These are phyloP conservation scores for Dactylella cylindrospora DNA, from an alignment of 2,329 filamentous ascomycete genomes.

Conservation along the genomic window DNA sequence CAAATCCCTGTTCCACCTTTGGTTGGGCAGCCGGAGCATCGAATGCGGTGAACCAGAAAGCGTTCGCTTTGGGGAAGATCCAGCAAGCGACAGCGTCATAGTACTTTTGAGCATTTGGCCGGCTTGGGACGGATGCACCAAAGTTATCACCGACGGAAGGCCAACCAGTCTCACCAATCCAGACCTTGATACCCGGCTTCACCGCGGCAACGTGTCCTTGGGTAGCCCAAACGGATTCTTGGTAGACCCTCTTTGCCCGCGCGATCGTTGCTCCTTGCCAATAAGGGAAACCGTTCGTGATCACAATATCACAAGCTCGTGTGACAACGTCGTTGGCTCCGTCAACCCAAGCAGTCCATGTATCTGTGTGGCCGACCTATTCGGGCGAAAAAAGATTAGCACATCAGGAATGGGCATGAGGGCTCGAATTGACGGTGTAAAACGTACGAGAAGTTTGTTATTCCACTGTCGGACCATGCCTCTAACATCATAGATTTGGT, in stretches of 20 bases:
- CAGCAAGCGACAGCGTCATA: conserved; percentile 65
- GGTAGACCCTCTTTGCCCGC: conserved; percentile 54
- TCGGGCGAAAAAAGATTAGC: conserved; percentile 50
- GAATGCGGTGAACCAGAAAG: conserved; percentile 48
- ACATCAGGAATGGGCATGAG: too few relatives aligned
- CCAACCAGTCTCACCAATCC: conserved; percentile 71
- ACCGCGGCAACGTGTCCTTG: conserved; percentile 63
- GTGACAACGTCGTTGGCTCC: conserved; percentile 61
- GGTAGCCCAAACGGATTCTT: conserved; percentile 16
- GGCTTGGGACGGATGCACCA: conserved; percentile 62
- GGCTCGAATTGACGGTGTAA: not conserved
- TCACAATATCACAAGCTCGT: conserved; percentile 32
- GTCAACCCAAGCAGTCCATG: conserved; percentile 67
- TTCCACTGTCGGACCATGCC: conserved; percentile 55
- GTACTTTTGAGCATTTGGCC: conserved; percentile 62
- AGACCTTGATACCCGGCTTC: conserved; percentile 63
- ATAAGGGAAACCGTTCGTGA: conserved; percentile 45
- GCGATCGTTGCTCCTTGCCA: conserved; percentile 52
- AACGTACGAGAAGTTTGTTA: not conserved
- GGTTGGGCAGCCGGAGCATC: conserved; percentile 22
- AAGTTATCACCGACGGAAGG: conserved; percentile 66
- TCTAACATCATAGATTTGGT: conserved; percentile 54
- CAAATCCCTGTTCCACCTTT: conserved; percentile 22
- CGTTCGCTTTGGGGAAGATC: conserved; percentile 39
- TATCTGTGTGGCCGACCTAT: conserved; percentile 66